Percentiles rank a stretch among this genome's conserved stretches.
phyloP scores from a whole-genome alignment of 164 flowering plant genomes.

The Liriodendron chinense region DNA sequence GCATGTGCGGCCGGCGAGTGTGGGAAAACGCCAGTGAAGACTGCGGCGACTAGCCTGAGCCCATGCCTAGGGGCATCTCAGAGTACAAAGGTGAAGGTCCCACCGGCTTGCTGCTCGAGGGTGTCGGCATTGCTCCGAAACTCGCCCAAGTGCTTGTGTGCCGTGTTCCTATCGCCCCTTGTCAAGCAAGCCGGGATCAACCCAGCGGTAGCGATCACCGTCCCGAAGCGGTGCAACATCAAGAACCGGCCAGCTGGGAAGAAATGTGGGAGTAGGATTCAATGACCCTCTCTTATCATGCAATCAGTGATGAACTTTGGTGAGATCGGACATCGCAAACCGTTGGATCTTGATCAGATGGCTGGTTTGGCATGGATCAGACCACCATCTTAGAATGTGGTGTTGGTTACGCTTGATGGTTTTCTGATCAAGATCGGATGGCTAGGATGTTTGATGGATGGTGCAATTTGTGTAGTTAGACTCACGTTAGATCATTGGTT shows the following conservation, averaged over 20 bases:
- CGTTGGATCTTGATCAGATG: not conserved
- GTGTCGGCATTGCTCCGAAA: constrained; percentile 40
- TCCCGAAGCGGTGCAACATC: constrained; percentile 74
- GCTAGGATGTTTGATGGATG: no score
- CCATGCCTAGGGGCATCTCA: constrained; percentile 52
- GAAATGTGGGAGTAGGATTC: constrained; percentile 66
- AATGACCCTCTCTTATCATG: not conserved
- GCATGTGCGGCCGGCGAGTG: constrained; percentile 52
- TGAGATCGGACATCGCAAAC: no score
- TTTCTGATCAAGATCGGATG: no score
- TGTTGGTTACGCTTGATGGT: not conserved
- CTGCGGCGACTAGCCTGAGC: constrained; percentile 52
- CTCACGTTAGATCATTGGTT: no score
- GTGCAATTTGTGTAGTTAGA: no score
- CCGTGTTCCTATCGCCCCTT: constrained; percentile 58
- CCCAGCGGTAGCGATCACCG: constrained; percentile 54
- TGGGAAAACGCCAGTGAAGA: constrained; percentile 45
- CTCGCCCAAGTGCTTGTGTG: constrained; percentile 60
- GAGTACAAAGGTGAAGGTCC: constrained; percentile 31
- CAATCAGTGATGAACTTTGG: no score
- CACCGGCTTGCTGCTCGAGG: constrained; percentile 52
- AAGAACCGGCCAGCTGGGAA: constrained; percentile 54
- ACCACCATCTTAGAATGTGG: not conserved
- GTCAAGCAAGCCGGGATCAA: constrained; percentile 62
- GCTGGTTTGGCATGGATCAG: not conserved